Conservation (phyloP, 169 alveolate species). For the Cryptosporidium baileyi region DNA sequence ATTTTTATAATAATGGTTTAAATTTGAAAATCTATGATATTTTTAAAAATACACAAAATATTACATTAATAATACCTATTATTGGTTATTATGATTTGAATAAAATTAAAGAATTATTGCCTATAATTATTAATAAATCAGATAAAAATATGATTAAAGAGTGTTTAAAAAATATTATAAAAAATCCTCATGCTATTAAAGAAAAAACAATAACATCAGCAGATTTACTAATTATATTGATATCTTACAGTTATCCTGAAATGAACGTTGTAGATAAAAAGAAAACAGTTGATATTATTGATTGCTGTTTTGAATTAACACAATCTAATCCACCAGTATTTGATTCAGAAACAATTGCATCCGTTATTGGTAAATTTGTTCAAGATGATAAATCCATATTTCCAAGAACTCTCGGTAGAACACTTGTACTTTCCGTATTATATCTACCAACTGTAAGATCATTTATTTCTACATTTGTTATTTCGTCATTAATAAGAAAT, state of each 20-base stretch:
- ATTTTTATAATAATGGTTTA: neutral
- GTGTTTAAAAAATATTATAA: conserved; percentile 1
- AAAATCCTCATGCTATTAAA: neutral
- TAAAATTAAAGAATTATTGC: conserved; percentile 22
- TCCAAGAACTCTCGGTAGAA: conserved; percentile 68
- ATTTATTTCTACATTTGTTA: conserved; percentile 48
- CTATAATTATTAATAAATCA: conserved; percentile 9
- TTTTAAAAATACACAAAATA: conserved; percentile 4
- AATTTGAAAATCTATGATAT: conserved; percentile 6
- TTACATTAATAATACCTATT: conserved; percentile 2
- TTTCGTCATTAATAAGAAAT: conserved; percentile 53
- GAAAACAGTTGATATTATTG: conserved; percentile 35
- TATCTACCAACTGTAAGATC: conserved; percentile 46
- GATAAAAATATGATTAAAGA: conserved; percentile 38
- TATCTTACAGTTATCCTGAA: conserved; percentile 58
- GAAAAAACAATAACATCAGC: conserved; percentile 14
- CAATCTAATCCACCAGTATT: conserved; percentile 41
- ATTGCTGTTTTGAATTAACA: conserved; percentile 59
- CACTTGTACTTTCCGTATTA: conserved; percentile 41
- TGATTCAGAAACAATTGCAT: conserved; percentile 64
- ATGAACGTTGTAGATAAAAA: conserved; percentile 18
- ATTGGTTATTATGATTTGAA: conserved; percentile 44
- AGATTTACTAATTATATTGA: conserved; percentile 8
- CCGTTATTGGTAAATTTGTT: conserved; percentile 57
- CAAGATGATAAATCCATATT: conserved; percentile 46